phyloP scores from a whole-genome alignment of 2,329 filamentous ascomycete species.

The Neonectria faginata region DNA sequence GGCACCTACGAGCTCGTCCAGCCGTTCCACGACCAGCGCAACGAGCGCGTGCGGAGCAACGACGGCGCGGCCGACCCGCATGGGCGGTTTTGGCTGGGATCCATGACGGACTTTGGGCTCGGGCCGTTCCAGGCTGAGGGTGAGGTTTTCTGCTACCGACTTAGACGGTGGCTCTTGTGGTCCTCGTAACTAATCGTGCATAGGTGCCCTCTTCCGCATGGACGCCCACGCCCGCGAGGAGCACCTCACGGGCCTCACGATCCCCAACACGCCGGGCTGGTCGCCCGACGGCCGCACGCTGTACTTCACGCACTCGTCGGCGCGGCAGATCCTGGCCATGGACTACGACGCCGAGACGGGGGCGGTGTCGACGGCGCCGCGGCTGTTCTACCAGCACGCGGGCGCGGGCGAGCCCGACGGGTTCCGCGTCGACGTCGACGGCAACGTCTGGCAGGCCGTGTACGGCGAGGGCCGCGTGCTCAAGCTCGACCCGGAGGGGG shows the following conservation, averaged over 20 bases:
- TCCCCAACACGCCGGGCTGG: constrained; percentile 89
- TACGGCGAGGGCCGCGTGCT: constrained; percentile 83
- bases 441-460: constrained; percentile 90
- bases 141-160: constrained; percentile 40
- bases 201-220: constrained; percentile 80
- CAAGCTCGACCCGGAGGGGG: constrained; percentile 76
- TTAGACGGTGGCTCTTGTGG: too few relatives aligned
- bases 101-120: constrained; percentile 80
- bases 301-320: constrained; percentile 86
- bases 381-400: constrained; percentile 78
- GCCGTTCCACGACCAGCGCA: constrained; percentile 58
- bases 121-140: constrained; percentile 71
- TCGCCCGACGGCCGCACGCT: constrained; percentile 77
- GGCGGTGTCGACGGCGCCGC: constrained; percentile 70
- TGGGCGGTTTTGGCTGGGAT: constrained; percentile 86
- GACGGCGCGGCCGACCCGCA: constrained; percentile 85
- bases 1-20: constrained; percentile 66
- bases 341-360: constrained; percentile 77
- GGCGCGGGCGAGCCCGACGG: constrained; percentile 81
- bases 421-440: constrained; percentile 84
- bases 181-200: constrained; percentile 5
- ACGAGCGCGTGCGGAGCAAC: constrained; percentile 75
- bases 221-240: constrained; percentile 69
- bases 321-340: constrained; percentile 76
- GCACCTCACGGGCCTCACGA: constrained; percentile 74